A percentile compares a stretch with the other conserved stretches of the same genome.
Conservation (phyloP, 768 basidiomycete species). For the Mrakia frigida region DNA sequence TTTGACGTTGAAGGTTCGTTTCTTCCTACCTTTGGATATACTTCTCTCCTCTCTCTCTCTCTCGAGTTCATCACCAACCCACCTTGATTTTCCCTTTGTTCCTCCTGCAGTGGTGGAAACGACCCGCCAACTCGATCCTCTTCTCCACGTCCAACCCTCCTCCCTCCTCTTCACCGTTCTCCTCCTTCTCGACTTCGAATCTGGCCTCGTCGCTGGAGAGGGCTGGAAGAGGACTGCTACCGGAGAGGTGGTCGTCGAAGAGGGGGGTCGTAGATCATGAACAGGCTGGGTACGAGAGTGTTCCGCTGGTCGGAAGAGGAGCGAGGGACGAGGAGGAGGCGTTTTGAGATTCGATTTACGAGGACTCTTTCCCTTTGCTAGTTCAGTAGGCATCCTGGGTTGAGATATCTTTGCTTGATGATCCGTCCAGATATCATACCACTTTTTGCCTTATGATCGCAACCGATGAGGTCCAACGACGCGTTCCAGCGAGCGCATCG, state of each 20-base stretch:
- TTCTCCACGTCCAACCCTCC: slow-evolving; percentile 10
- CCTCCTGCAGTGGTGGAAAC: slow-evolving; percentile 25
- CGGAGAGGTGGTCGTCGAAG: neutral
- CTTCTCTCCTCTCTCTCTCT: neutral
- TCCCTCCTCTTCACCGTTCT: neutral
- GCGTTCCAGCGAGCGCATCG: too few species aligned
- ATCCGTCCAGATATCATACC: too few species aligned
- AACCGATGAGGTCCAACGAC: too few species aligned
- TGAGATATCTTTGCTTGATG: too few species aligned
- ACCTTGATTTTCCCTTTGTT: neutral
- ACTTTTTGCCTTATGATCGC: too few species aligned
- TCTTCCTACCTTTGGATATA: neutral
- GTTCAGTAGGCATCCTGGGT: too few species aligned
- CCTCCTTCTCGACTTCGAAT: neutral
- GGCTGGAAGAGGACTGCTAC: neutral
- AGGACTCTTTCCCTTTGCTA: too few species aligned
- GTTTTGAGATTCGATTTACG: neutral
- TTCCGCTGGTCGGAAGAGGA: slow-evolving; percentile 24
- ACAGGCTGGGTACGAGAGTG: slow-evolving; percentile 15
- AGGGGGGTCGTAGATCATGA: neutral
- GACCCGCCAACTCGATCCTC: slow-evolving; percentile 30
- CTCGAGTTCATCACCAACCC: too few species aligned
- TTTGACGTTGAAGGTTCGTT: slow-evolving; percentile 64
- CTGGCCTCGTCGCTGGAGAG: neutral
- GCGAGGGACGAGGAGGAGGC: slow-evolving; percentile 24